phyloP scores from a whole-genome alignment of 2,329 filamentous ascomycete species.

The Sarocladiaceae sp. region DNA sequence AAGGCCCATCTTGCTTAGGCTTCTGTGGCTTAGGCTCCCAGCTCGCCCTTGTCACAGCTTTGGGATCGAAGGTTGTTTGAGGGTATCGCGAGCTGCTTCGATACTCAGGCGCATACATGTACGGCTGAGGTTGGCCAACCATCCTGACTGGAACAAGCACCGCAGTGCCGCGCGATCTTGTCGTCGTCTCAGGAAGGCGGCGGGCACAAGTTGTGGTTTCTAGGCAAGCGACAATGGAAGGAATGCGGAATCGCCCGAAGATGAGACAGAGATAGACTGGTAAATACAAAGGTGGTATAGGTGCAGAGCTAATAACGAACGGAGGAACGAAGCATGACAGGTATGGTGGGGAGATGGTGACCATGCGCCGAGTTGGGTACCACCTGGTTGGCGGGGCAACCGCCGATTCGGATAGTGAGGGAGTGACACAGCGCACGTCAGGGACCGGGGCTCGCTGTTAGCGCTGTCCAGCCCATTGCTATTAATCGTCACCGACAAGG shows the following conservation, averaged over 20 bases:
- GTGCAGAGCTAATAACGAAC: slow-evolving; percentile 4
- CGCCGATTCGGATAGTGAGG: neutral
- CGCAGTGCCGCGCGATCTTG: neutral
- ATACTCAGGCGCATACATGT: slow-evolving; percentile 62
- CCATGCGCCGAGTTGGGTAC: neutral
- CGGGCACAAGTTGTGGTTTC: neutral
- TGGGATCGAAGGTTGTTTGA: slow-evolving; percentile 72
- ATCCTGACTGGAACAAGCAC: neutral
- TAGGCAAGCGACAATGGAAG: neutral
- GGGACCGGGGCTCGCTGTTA: neutral
- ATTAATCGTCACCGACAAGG: neutral
- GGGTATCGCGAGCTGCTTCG: slow-evolving; percentile 49
- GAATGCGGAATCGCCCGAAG: slow-evolving; percentile 1
- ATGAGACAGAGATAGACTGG: slow-evolving; percentile 2
- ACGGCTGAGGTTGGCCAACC: slow-evolving; percentile 44
- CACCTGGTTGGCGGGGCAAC: slow-evolving; percentile 5
- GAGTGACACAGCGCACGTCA: neutral
- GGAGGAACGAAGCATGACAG: neutral
- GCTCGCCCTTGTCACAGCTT: slow-evolving; percentile 77
- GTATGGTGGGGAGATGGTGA: neutral
- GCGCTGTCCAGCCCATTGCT: neutral
- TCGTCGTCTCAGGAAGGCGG: too few relatives aligned
- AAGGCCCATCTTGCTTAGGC: slow-evolving; percentile 67
- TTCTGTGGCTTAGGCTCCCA: slow-evolving; percentile 59
- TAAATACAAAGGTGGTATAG: neutral